Evolutionary conservation across 257 asterid genomes (phyloP).

Genomic region (Nicotiana tabacum): DNA sequence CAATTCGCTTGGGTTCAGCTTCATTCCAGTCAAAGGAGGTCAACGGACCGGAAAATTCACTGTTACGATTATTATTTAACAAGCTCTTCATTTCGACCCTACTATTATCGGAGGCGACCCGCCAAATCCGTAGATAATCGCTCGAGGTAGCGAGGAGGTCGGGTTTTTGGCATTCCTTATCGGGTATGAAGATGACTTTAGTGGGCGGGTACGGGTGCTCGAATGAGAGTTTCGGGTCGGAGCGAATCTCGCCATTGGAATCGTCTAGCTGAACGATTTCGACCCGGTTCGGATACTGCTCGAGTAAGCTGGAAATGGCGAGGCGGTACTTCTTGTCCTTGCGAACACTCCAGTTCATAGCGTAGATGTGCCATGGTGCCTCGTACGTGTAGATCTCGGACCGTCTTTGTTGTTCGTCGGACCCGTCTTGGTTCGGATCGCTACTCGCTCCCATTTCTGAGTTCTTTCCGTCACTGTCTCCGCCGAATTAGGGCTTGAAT

Average conservation of each 20-base stretch:
- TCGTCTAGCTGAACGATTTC: constrained; percentile 88
- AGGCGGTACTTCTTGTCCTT: constrained; percentile 88
- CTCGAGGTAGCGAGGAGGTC: constrained; percentile 87
- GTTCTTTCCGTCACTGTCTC: neutral
- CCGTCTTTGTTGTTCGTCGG: constrained; percentile 94
- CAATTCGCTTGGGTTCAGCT: constrained; percentile 89
- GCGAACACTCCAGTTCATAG: constrained; percentile 93
- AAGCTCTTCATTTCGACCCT: constrained; percentile 69
- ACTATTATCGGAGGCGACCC: constrained; percentile 40
- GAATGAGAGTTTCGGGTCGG: constrained; percentile 74
- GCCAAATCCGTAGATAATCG: constrained; percentile 91
- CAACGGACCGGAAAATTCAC: constrained; percentile 83
- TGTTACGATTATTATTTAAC: constrained; percentile 69
- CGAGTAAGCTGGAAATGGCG: constrained; percentile 80
- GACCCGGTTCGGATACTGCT: constrained; percentile 77
- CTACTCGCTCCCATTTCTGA: constrained; percentile 61
- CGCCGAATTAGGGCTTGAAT: neutral
- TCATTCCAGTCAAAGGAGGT: constrained; percentile 99
- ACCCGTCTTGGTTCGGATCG: constrained; percentile 71
- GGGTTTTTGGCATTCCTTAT: constrained; percentile 88
- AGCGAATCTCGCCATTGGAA: constrained; percentile 73
- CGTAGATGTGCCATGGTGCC: constrained; percentile 97
- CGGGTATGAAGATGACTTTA: constrained; percentile 79
- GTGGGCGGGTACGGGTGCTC: constrained; percentile 98
- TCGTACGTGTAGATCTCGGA: constrained; percentile 98